Conservation (phyloP, 768 basidiomycete species). For the Phylloporus sp. region DNA sequence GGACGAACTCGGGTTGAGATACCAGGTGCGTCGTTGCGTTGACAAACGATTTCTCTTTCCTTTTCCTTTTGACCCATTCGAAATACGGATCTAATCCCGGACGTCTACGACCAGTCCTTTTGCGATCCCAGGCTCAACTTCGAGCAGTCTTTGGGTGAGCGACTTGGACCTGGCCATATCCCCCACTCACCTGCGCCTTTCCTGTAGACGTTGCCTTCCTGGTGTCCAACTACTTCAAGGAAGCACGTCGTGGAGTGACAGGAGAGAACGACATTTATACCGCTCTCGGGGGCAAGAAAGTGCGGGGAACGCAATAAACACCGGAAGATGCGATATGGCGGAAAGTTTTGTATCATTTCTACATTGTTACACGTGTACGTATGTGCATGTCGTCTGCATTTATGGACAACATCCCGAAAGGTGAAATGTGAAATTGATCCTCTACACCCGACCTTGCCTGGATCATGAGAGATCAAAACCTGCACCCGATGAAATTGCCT, state of each 20-base stretch:
- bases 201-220: slow-evolving; percentile 79
- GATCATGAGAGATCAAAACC: slow-evolving; percentile 87
- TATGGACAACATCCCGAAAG: not conserved
- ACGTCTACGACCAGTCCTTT: slow-evolving; percentile 56
- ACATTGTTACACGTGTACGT: slow-evolving; percentile 7
- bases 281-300: slow-evolving; percentile 26
- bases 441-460: not conserved
- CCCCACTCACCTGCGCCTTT: not conserved
- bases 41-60: not conserved
- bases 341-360: not conserved
- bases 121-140: slow-evolving; percentile 94
- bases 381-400: not conserved
- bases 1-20: slow-evolving; percentile 84
- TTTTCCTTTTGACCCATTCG: not conserved
- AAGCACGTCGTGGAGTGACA: slow-evolving; percentile 45
- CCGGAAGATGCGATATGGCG: slow-evolving; percentile 12
- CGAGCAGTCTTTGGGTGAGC: slow-evolving; percentile 87
- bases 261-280: slow-evolving; percentile 27
- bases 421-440: not conserved
- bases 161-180: not conserved
- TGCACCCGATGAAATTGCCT: slow-evolving; percentile 82
- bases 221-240: slow-evolving; percentile 76
- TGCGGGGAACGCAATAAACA: not conserved
- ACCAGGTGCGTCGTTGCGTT: slow-evolving; percentile 53
- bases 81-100: not conserved